These are phyloP conservation scores for Anisogramma anomala DNA, from an alignment of 2,329 filamentous ascomycete genomes.

Conservation along the genomic window DNA sequence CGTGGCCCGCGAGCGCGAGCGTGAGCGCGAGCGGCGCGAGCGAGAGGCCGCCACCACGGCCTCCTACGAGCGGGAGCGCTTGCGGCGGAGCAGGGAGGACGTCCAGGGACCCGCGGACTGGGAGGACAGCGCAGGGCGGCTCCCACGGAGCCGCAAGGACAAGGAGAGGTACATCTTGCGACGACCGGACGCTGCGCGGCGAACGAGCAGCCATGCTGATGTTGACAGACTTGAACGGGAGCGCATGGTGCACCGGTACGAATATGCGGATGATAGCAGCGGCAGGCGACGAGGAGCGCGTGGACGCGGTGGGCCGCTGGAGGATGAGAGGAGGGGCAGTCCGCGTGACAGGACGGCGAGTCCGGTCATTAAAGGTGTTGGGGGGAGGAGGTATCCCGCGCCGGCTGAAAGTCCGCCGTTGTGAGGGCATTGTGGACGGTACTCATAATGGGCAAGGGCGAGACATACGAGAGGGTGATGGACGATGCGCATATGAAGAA, in stretches of 20 bases:
- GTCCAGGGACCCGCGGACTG: conserved; percentile 24
- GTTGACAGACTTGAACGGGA: conserved; percentile 32
- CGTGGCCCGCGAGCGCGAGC: conserved; percentile 22
- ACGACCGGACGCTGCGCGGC: conserved; percentile 30
- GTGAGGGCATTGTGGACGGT: conserved; percentile 1
- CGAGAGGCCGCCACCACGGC: conserved; percentile 16
- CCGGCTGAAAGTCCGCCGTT: conserved; percentile 8
- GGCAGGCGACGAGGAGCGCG: conserved; percentile 22
- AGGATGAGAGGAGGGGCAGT: conserved; percentile 20
- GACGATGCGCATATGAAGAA: background rate
- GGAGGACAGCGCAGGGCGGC: conserved; percentile 23
- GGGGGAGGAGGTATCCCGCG: conserved; percentile 29
- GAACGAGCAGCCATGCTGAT: conserved; percentile 41
- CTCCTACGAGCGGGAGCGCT: conserved; percentile 6
- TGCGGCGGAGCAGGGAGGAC: conserved; percentile 17
- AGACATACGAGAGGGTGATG: background rate
- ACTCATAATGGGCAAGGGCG: no score
- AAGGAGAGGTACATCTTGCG: conserved; percentile 25
- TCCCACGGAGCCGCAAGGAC: conserved; percentile 24
- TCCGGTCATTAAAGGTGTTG: conserved; percentile 25
- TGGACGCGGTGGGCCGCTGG: conserved; percentile 6
- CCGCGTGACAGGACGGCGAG: conserved; percentile 19
- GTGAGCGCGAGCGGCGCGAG: conserved; percentile 15
- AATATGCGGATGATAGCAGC: conserved; percentile 16
- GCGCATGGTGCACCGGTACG: conserved; percentile 14